A percentile compares a stretch with the other conserved stretches of the same genome.
These are phyloP conservation scores for Boletellus deceptivus DNA, from an alignment of 1,284 basidiomycete species.

Conservation along the genomic window DNA sequence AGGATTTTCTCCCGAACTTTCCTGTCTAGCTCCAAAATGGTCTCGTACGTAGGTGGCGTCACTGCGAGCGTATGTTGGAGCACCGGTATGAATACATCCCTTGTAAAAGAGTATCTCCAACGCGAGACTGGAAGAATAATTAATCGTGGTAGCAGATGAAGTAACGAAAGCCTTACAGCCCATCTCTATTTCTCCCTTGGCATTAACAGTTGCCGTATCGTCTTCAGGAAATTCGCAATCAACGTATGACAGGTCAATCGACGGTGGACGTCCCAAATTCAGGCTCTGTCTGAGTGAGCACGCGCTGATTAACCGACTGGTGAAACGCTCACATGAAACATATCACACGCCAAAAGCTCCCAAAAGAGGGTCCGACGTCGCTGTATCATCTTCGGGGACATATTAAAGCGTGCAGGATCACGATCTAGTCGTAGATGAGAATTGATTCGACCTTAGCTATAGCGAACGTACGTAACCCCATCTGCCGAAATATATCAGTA, in stretches of 20 bases:
- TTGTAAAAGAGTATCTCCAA: slow-evolving; percentile 37
- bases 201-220: slow-evolving; percentile 45
- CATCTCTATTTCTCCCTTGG: slow-evolving; percentile 44
- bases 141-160: slow-evolving; percentile 8
- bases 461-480: slow-evolving; percentile 51
- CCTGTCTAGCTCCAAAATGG: slow-evolving; percentile 55
- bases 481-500: slow-evolving; percentile 34
- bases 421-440: slow-evolving; percentile 45
- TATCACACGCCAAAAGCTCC: slow-evolving; percentile 53
- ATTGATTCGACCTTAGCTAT: not conserved
- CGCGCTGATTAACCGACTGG: not conserved
- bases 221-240: slow-evolving; percentile 58
- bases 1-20: slow-evolving; percentile 54
- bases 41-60: slow-evolving; percentile 50
- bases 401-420: slow-evolving; percentile 56
- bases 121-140: slow-evolving; percentile 24
- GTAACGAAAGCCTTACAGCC: slow-evolving; percentile 42
- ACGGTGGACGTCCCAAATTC: slow-evolving; percentile 52
- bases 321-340: slow-evolving; percentile 42
- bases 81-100: slow-evolving; percentile 49
- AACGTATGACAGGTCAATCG: slow-evolving; percentile 53
- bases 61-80: slow-evolving; percentile 51
- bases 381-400: slow-evolving; percentile 52
- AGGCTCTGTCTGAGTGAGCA: slow-evolving; percentile 41
- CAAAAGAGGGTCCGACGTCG: slow-evolving; percentile 57